Evolutionary conservation across 2,329 filamentous ascomycete species (phyloP).

Genomic region (Colletotrichum sp.): DNA sequence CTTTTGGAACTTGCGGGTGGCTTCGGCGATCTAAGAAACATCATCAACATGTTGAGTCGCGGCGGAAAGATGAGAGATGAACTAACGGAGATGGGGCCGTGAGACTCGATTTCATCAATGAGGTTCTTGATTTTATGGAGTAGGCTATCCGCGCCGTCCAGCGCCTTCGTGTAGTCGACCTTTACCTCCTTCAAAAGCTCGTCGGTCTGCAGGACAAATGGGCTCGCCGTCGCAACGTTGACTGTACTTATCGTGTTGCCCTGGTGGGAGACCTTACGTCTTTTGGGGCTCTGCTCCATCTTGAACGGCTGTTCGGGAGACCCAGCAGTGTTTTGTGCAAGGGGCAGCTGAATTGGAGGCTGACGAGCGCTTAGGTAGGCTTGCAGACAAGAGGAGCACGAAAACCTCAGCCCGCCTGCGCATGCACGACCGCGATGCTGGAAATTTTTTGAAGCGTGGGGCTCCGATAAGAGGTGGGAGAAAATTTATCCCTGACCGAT

Average conservation of each 20-base stretch:
- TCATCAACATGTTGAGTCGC: neutral
- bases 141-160: constrained; percentile 52
- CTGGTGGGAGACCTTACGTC: constrained; percentile 51
- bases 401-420: neutral
- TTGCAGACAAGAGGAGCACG: neutral
- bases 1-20: constrained; percentile 69
- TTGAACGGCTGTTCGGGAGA: neutral
- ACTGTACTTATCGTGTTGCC: constrained; percentile 38
- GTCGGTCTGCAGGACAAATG: constrained; percentile 63
- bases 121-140: constrained; percentile 56
- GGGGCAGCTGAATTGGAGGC: neutral
- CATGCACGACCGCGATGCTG: neutral
- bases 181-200: constrained; percentile 61
- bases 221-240: constrained; percentile 51
- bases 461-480: constrained; percentile 18
- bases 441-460: constrained; percentile 21
- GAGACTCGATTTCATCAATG: constrained; percentile 55
- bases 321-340: neutral
- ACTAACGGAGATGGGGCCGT: constrained; percentile 56
- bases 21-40: constrained; percentile 66
- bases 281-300: constrained; percentile 54
- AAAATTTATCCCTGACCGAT: constrained; percentile 21
- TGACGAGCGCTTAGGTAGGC: neutral
- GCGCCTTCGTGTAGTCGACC: constrained; percentile 53
- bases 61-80: neutral